Evolutionary conservation across 257 asterid genomes (phyloP), one percentile per base, ranked within the genome.

Genomic region (Solanum medicagineum): DNA sequence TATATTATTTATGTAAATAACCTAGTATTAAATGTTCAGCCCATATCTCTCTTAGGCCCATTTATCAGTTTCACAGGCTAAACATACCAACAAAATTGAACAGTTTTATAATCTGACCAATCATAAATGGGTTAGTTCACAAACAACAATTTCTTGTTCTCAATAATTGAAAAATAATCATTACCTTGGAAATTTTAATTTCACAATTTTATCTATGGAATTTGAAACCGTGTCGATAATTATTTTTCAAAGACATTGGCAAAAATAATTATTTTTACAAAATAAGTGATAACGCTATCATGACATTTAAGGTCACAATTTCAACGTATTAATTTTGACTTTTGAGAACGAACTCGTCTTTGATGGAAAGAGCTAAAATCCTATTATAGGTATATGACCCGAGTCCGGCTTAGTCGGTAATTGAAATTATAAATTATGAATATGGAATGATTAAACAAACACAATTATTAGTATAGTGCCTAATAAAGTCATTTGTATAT

Each of bases 381-480:
- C 4, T 12, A 5, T 12, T 62, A 1, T 5, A 24, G 4, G 0
- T 63, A 1, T 26, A 13, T 0, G 1, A 26, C 0, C 1, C 1
- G 2, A 63, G 2, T 63, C 7, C 5, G 1, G 2, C 10, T 12
- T 63, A 6, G 4, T 63, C 3, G 5, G 1, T 24, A 15, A 63
- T 6, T 4, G 19, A 63, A 6, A 14, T 6, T 14, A 3, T 66
- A 10, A 14, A 11, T 14, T 12, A 3, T 4, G 5, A 3, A 66
- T 66, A 29, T 6, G 45, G 7, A 55, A 14, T 66, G n/a, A 66
- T 29, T 29, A 65, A 65, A 29, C 12, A 65, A 13, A 13, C 71
- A 65, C 20, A 65, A 63, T 26, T 6, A 40, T 70, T 5, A 70
- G 5, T 19, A 70, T 71, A 71, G 36, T 44, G 56, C 19, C 36